These are phyloP conservation scores for Tieghemostelium lacteum DNA, from an alignment of 78 protist genomes.

Conservation along the genomic window DNA sequence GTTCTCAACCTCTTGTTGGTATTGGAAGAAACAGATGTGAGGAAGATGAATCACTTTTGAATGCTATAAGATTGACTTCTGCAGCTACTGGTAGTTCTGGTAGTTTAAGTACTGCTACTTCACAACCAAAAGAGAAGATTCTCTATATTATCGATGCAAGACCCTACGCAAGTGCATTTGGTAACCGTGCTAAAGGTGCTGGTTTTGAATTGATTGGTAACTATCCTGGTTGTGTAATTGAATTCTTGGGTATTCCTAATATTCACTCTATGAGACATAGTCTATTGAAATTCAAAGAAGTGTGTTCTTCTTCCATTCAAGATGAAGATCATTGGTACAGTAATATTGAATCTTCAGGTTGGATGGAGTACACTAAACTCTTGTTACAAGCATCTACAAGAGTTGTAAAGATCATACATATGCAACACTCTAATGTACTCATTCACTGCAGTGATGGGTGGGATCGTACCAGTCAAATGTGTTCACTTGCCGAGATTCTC, in stretches of 20 bases:
- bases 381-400: constrained; percentile 47
- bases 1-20: constrained; percentile 88
- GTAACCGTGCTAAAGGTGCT: constrained; percentile 83
- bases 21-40: constrained; percentile 58
- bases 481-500: constrained; percentile 83
- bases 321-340: constrained; percentile 52
- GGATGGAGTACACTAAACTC: constrained; percentile 59
- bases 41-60: constrained; percentile 77
- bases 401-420: constrained; percentile 33
- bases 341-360: constrained; percentile 58
- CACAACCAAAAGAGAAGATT: constrained; percentile 20
- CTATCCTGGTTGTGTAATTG: constrained; percentile 82
- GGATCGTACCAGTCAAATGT: constrained; percentile 96
- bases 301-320: not conserved
- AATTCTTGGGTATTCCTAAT: constrained; percentile 86
- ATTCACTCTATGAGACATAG: constrained; percentile 91
- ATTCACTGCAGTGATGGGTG: constrained; percentile 98
- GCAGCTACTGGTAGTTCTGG: not conserved
- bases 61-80: constrained; percentile 60
- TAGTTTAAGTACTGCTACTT: not conserved
- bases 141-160: constrained; percentile 83
- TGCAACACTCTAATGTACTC: constrained; percentile 62
- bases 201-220: constrained; percentile 54
- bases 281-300: constrained; percentile 42
- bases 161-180: constrained; percentile 90